Evolutionary conservation across 2,329 filamentous ascomycete genomes (phyloP), one percentile per base, ranked within the genome.

Genomic region (Aciculosporium take): DNA sequence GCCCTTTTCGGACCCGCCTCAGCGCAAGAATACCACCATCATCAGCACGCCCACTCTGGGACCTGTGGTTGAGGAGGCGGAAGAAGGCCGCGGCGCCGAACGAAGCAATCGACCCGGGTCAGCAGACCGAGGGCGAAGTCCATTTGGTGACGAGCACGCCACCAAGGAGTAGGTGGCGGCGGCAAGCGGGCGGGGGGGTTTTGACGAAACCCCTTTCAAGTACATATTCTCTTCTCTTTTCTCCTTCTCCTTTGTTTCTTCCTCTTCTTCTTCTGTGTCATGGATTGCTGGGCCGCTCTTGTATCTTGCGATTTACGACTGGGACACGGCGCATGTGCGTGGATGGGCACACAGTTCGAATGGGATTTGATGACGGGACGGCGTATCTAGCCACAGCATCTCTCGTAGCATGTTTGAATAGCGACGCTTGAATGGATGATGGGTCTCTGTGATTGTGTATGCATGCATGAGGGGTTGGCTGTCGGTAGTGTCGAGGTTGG

Each of bases 71-170:
- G 71, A 76, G 50, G 71, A 71, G 3, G 62, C 63, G 27, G 53
- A 54, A 38, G 46, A 62, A 54, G 47, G 57, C 56, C 48, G 63
- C 54, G 24, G 64, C 60, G 37, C 60, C 55, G 44, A 60, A 51
- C 46, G 35, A 51, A 54, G 35, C 42, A 49, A 51, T 18, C 48
- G 44, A 42, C 46, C 46, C 27, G 51, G 49, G 30, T 51, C 55
- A 17, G 51, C 43, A 28, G 50, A 56, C 39, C 54, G 58, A 28
- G 59, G 54, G 13, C 55, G 50, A 44, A 74, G 71, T 49, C 74
- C 72, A 1, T 78, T 77, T 51, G 67, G 71, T 17, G 74, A 78
- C 48, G 69, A 74, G 51, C 65, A 77, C 49, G 74, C 72, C 39
- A 69, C 73, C 24, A 67, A 64, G 49, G 70, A 72, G 48, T 66